Percentiles rank a stretch among this genome's conserved stretches.
Conservation (phyloP, 768 basidiomycete genomes). For the Naganishia vaughanmartiniae region DNA sequence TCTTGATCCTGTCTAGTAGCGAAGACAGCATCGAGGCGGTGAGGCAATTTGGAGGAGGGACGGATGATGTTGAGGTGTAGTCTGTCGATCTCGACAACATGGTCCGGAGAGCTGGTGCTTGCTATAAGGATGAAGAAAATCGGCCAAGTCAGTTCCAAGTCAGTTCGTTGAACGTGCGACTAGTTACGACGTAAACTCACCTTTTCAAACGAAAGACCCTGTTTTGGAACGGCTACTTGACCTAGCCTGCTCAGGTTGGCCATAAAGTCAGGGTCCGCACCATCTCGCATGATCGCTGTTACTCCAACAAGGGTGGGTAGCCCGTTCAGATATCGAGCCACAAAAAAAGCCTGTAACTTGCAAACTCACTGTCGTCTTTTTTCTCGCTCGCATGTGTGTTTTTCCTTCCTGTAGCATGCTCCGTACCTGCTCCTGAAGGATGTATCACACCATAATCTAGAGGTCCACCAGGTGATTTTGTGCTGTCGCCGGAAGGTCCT, state of each 20-base stretch:
- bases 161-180: neutral
- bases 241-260: conserved; percentile 46
- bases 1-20: conserved; percentile 46
- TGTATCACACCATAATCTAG: conserved; percentile 15
- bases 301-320: neutral
- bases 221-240: conserved; percentile 46
- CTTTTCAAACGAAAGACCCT: conserved; percentile 39
- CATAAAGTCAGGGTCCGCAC: conserved; percentile 49
- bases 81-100: conserved; percentile 37
- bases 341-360: neutral
- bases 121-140: conserved; percentile 28
- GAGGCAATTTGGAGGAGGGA: conserved; percentile 35
- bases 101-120: conserved; percentile 47
- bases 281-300: conserved; percentile 43
- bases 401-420: conserved; percentile 35
- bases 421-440: conserved; percentile 29
- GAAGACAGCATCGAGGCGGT: conserved; percentile 44
- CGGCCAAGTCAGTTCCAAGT: neutral
- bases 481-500: conserved; percentile 28
- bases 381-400: conserved; percentile 42
- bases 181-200: conserved; percentile 3
- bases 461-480: conserved; percentile 16
- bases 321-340: neutral
- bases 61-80: conserved; percentile 29
- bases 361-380: conserved; percentile 46